phyloP scores from a whole-genome alignment of 208 protist genomes.

The Leptomonas pyrrhocoris region DNA sequence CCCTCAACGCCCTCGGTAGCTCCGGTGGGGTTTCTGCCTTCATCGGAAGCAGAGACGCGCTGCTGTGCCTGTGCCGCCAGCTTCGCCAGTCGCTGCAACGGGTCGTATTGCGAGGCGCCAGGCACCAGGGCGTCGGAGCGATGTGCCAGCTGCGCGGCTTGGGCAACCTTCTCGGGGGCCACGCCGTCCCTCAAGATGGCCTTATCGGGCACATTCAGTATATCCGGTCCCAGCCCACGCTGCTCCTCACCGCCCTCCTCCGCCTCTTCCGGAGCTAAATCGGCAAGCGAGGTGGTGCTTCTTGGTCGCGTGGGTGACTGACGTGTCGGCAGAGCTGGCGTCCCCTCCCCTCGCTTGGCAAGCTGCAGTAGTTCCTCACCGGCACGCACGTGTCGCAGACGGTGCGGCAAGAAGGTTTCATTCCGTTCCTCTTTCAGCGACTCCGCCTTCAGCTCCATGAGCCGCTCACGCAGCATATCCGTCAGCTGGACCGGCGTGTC shows the following conservation, averaged over 20 bases:
- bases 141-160: slow-evolving; percentile 19
- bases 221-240: too few species aligned
- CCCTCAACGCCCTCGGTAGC: slow-evolving; percentile 3
- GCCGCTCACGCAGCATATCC: slow-evolving; percentile 87
- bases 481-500: slow-evolving; percentile 87
- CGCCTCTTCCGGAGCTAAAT: slow-evolving; percentile 31
- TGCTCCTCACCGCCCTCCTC: slow-evolving; percentile 1
- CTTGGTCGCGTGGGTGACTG: background rate
- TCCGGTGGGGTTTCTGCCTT: background rate
- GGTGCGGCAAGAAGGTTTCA: slow-evolving; percentile 73
- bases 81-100: slow-evolving; percentile 24
- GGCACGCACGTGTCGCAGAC: slow-evolving; percentile 46
- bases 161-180: background rate
- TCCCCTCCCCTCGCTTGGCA: slow-evolving; percentile 14
- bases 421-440: slow-evolving; percentile 77
- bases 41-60: background rate
- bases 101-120: slow-evolving; percentile 23
- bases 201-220: background rate
- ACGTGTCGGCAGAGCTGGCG: background rate
- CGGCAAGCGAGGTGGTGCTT: slow-evolving; percentile 44
- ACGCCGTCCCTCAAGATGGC: slow-evolving; percentile 36
- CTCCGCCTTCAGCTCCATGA: slow-evolving; percentile 88
- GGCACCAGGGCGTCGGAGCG: slow-evolving; percentile 29
- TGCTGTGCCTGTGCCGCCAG: slow-evolving; percentile 12
- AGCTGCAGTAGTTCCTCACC: slow-evolving; percentile 37